Evolutionary conservation across 2,329 filamentous ascomycete genomes (phyloP).

Genomic region (Colletotrichum sp.): DNA sequence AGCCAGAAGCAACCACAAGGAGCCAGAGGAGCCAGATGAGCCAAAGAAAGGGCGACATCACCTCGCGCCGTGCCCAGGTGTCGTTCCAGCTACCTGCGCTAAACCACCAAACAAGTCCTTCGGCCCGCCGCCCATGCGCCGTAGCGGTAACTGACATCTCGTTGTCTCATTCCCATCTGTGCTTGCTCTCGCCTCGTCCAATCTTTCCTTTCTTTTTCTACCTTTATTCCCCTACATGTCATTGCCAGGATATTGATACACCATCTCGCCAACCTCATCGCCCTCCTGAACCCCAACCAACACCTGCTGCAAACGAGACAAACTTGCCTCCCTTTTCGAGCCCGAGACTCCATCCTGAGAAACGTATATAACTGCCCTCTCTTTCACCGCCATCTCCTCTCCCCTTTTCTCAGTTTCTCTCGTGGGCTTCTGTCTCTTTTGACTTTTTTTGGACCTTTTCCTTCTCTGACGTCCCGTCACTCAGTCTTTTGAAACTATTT

Average conservation of each 20-base stretch:
- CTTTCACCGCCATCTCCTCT: constrained; percentile 10
- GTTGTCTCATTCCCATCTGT: constrained; percentile 19
- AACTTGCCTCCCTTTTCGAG: constrained; percentile 18
- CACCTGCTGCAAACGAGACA: constrained; percentile 1
- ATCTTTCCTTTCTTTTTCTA: constrained; percentile 19
- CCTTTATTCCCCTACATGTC: constrained; percentile 14
- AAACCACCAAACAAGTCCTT: constrained; percentile 3
- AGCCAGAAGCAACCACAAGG: neutral
- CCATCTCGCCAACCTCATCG: constrained; percentile 6
- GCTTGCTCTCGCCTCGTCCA: constrained; percentile 18
- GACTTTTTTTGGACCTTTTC: neutral
- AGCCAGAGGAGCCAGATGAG: neutral
- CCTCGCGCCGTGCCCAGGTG: neutral
- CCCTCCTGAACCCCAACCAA: constrained; percentile 5
- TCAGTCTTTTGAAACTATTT: neutral
- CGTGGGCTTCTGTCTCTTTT: neutral
- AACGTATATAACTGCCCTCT: constrained; percentile 11
- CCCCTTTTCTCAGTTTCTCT: neutral
- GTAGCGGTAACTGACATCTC: constrained; percentile 20
- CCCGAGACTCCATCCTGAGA: neutral
- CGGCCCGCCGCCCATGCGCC: constrained; percentile 17
- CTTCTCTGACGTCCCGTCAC: neutral
- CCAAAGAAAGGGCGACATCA: neutral
- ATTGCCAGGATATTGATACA: constrained; percentile 17
- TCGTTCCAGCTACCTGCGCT: constrained; percentile 10